phyloP scores from a whole-genome alignment of 164 flowering plant genomes.

The Vitis rotundifolia region DNA sequence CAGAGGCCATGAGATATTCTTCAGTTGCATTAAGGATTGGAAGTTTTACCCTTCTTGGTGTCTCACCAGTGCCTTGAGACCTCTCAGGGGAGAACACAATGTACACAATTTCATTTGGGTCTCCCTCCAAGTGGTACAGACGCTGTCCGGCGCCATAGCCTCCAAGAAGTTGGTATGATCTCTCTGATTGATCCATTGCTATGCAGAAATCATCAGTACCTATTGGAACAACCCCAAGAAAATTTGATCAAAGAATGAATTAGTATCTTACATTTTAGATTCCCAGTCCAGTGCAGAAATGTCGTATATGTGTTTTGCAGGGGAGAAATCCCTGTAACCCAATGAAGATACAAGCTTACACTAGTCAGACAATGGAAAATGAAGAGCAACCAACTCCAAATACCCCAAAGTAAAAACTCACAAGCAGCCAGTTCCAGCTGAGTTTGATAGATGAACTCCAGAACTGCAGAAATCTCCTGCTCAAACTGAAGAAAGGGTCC shows the following conservation, averaged over 20 bases:
- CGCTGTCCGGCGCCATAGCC: slow-evolving; percentile 74
- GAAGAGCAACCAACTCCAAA: too few relatives aligned
- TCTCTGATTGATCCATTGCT: slow-evolving; percentile 80
- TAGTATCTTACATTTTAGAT: too few relatives aligned
- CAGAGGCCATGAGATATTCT: slow-evolving; percentile 46
- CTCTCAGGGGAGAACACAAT: slow-evolving; percentile 54
- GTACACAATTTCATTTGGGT: slow-evolving; percentile 23
- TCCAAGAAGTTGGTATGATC: slow-evolving; percentile 85
- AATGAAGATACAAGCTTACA: too few relatives aligned
- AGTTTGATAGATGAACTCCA: slow-evolving; percentile 79
- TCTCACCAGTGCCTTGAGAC: slow-evolving; percentile 20
- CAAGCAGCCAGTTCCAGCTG: slow-evolving; percentile 92
- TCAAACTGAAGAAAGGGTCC: slow-evolving; percentile 80
- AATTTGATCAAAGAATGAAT: background rate
- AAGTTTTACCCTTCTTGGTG: slow-evolving; percentile 48
- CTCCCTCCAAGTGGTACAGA: slow-evolving; percentile 47
- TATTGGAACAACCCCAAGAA: slow-evolving; percentile 17
- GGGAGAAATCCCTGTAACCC: too few relatives aligned
- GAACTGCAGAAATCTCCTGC: slow-evolving; percentile 60
- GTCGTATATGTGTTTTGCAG: too few relatives aligned
- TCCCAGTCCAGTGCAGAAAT: too few relatives aligned
- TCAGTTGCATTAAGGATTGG: slow-evolving; percentile 66
- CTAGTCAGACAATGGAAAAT: too few relatives aligned
- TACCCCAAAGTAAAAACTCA: slow-evolving; percentile 28
- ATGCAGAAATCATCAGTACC: slow-evolving; percentile 74